Conservation (phyloP, 2,329 filamentous ascomycete genomes). For the Fusarium citri region DNA sequence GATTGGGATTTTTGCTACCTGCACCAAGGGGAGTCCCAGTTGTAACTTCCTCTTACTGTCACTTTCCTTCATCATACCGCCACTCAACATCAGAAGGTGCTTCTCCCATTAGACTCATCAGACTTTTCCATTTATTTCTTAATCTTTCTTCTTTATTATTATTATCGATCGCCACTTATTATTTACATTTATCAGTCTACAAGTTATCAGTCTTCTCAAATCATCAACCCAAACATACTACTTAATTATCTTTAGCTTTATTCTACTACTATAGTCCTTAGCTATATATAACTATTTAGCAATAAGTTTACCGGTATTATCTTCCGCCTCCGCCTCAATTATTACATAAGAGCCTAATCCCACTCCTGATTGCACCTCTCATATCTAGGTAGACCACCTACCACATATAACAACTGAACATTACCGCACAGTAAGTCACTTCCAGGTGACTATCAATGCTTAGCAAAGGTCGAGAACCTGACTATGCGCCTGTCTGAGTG, state of each 20-base stretch:
- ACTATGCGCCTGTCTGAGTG: no score
- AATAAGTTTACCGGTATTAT: neutral
- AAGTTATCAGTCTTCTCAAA: neutral
- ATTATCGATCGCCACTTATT: neutral
- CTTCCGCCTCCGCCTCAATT: neutral
- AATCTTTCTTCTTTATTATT: neutral
- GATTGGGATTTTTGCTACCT: no score
- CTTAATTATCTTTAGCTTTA: neutral
- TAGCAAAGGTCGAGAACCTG: neutral
- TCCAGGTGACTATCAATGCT: neutral
- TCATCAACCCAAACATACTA: neutral
- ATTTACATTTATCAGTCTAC: neutral
- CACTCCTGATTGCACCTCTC: neutral
- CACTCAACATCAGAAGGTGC: neutral
- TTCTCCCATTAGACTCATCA: neutral
- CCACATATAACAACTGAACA: neutral
- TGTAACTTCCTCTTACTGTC: no score
- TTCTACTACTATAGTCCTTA: neutral
- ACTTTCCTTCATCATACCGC: neutral
- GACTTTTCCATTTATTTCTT: rapidly evolving
- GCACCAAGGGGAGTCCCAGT: no score
- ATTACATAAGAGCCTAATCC: neutral
- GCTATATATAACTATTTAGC: neutral
- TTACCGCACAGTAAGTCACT: neutral
- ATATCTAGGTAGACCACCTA: neutral